Evolutionary conservation across 192 early-diverging fungal genomes (phyloP).

Genomic region (Podila clonocystis): DNA sequence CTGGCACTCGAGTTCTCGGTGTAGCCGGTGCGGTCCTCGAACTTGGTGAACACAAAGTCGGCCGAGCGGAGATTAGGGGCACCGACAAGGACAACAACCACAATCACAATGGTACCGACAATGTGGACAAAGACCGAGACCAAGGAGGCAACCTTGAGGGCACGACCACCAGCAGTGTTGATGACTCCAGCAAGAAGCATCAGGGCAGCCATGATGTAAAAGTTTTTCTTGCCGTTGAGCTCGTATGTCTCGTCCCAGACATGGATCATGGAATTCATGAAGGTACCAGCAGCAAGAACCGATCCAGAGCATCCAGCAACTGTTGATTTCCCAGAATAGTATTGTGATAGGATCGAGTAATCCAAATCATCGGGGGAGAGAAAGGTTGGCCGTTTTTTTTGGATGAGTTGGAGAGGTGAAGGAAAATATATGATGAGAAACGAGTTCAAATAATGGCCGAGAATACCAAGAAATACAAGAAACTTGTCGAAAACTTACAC

Average conservation of each 20-base stretch:
- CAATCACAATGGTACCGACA: slow-evolving; percentile 39
- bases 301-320: slow-evolving; percentile 49
- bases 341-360: background rate
- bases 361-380: background rate
- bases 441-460: background rate
- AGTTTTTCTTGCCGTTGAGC: slow-evolving; percentile 25
- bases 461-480: background rate
- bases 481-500: slow-evolving; percentile 7
- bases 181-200: slow-evolving; percentile 33
- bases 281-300: slow-evolving; percentile 33
- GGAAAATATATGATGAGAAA: background rate
- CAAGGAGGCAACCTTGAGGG: slow-evolving; percentile 39
- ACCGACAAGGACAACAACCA: slow-evolving; percentile 33
- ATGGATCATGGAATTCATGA: slow-evolving; percentile 32
- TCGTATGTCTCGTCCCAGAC: slow-evolving; percentile 29
- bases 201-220: slow-evolving; percentile 40
- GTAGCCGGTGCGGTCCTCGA: slow-evolving; percentile 46
- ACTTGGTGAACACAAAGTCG: slow-evolving; percentile 54
- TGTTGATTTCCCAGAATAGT: background rate
- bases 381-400: background rate
- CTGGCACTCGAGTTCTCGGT: slow-evolving; percentile 20
- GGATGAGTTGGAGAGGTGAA: background rate
- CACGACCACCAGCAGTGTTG: slow-evolving; percentile 49
- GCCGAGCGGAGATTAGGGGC: slow-evolving; percentile 36
- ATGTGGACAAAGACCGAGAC: slow-evolving; percentile 44